Percentiles rank a stretch among this genome's conserved stretches.
phyloP scores from a whole-genome alignment of 805 yeast genomes.

The Candida piceae region DNA sequence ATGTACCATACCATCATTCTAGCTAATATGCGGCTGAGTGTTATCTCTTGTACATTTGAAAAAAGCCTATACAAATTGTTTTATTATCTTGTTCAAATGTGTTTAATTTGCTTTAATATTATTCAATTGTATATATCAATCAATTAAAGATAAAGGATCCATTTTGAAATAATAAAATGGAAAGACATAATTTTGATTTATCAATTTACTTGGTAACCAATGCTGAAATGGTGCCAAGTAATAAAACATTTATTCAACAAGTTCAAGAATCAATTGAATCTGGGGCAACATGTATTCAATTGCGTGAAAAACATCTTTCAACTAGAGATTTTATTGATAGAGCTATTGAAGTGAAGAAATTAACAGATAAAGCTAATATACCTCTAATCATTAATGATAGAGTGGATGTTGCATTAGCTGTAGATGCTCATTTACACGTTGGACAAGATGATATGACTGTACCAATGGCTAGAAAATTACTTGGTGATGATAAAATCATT shows the following conservation, averaged over 20 bases:
- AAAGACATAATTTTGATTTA: conserved; percentile 38
- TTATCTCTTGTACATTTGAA: neutral
- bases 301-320: conserved; percentile 71
- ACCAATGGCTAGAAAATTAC: conserved; percentile 47
- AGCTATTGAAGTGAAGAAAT: conserved; percentile 54
- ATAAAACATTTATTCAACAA: conserved; percentile 50
- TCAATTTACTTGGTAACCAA: conserved; percentile 77
- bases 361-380: conserved; percentile 55
- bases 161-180: too few species aligned
- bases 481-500: conserved; percentile 71
- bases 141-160: too few species aligned
- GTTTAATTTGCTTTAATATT: too few species aligned
- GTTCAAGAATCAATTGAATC: conserved; percentile 57
- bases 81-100: too few species aligned
- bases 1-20: neutral
- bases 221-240: conserved; percentile 64
- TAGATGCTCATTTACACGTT: conserved; percentile 86
- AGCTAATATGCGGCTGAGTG: too few species aligned
- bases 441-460: conserved; percentile 88
- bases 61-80: neutral
- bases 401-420: conserved; percentile 82
- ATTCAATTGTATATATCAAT: neutral
- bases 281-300: conserved; percentile 79
- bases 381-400: conserved; percentile 86
- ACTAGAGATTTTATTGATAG: conserved; percentile 62